These are phyloP conservation scores for Obelidium mucronatum DNA, from an alignment of 192 early-diverging fungal species.

Conservation along the genomic window DNA sequence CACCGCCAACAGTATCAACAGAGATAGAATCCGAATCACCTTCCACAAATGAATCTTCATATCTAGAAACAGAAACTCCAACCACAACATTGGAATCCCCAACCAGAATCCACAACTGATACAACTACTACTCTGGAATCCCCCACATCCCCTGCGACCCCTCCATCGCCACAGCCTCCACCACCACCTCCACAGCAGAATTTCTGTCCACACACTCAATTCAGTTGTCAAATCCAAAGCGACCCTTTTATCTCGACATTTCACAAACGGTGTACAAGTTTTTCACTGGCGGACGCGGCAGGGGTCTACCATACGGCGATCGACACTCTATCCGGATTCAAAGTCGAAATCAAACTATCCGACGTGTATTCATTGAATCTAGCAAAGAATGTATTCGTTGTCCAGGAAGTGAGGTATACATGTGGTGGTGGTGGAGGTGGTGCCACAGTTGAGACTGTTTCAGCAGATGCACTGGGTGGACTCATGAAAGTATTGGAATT, in stretches of 20 bases:
- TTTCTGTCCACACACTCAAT: neutral
- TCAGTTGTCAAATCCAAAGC: conserved; percentile 16
- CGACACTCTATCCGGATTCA: neutral
- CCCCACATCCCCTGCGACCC: too few species aligned
- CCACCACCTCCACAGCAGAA: neutral
- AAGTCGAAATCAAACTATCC: neutral
- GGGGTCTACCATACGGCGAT: conserved; percentile 10
- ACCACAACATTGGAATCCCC: too few species aligned
- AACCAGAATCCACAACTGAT: too few species aligned
- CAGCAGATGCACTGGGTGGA: neutral
- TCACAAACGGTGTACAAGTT: neutral
- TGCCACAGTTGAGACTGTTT: neutral
- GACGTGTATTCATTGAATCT: neutral
- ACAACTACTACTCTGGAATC: too few species aligned
- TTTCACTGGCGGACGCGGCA: neutral
- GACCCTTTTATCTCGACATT: conserved; percentile 15
- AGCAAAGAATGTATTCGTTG: conserved; percentile 6
- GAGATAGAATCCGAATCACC: too few species aligned
- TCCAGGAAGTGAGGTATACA: neutral
- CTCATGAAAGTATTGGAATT: neutral
- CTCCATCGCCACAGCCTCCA: neutral
- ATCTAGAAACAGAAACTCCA: too few species aligned
- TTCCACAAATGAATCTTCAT: too few species aligned
- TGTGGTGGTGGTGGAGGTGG: conserved; percentile 9
- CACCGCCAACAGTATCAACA: neutral